These are phyloP conservation scores for Chrysoporthe austroafricana DNA, from an alignment of 2,329 filamentous ascomycete species.

Conservation along the genomic window DNA sequence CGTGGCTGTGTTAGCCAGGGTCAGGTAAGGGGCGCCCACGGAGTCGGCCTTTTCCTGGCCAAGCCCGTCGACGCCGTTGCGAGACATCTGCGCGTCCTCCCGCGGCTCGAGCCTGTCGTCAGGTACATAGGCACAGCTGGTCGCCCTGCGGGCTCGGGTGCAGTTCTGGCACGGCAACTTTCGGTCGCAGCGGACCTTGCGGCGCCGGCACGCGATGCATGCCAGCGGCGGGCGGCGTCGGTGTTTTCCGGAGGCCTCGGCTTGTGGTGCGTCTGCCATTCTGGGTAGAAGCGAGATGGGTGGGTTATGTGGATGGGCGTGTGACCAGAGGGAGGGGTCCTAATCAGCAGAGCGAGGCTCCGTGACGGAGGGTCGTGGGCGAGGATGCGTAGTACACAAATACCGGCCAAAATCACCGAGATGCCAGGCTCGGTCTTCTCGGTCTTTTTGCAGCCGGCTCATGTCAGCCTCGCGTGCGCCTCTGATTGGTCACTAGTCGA, in stretches of 20 bases:
- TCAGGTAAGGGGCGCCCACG: constrained; percentile 17
- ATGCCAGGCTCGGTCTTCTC: background rate
- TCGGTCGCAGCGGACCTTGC: constrained; percentile 49
- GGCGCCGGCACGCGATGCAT: constrained; percentile 47
- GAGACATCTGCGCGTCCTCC: constrained; percentile 11
- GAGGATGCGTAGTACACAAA: background rate
- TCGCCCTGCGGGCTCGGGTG: constrained; percentile 40
- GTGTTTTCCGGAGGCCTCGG: constrained; percentile 23
- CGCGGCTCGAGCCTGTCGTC: constrained; percentile 28
- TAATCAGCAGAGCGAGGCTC: constrained; percentile 3
- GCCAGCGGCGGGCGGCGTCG: constrained; percentile 32
- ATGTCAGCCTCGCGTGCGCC: background rate
- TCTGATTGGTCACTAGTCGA: background rate
- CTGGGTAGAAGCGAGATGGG: background rate
- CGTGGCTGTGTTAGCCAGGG: background rate
- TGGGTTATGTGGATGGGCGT: background rate
- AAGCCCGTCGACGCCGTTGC: constrained; percentile 7
- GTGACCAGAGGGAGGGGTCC: background rate
- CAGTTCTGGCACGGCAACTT: constrained; percentile 48
- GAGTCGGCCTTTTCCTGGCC: constrained; percentile 13
- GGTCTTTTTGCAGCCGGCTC: background rate
- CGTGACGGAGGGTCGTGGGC: background rate
- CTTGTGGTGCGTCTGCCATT: constrained; percentile 2
- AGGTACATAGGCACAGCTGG: constrained; percentile 40
- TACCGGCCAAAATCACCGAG: constrained; percentile 4